These are phyloP conservation scores for Ceratobasidium theobromae DNA, from an alignment of 1,284 basidiomycete species.

Conservation along the genomic window DNA sequence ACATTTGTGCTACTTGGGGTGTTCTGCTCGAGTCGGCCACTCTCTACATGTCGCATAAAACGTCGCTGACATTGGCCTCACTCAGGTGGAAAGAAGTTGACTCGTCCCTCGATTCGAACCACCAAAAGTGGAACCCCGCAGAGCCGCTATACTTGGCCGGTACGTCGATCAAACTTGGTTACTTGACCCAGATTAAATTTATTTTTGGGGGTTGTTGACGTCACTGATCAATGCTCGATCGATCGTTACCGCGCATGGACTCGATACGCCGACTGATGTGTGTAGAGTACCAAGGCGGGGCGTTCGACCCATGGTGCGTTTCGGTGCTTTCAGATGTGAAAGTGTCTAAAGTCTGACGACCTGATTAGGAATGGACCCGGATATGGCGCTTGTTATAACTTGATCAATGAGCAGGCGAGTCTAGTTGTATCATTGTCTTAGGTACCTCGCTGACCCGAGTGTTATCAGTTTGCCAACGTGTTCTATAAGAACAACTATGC, in stretches of 20 bases:
- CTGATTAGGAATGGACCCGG: conserved; percentile 29
- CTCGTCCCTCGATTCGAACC: conserved; percentile 4
- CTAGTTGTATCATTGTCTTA: conserved; percentile 19
- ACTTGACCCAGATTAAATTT: neutral
- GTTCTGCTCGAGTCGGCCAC: too few species aligned
- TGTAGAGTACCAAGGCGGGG: conserved; percentile 24
- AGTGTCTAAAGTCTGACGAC: too few species aligned
- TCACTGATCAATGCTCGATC: neutral
- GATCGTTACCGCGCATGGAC: neutral
- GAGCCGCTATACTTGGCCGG: conserved; percentile 28
- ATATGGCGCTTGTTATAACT: conserved; percentile 19
- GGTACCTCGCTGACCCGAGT: neutral
- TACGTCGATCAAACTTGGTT: neutral
- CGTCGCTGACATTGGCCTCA: neutral
- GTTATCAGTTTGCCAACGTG: conserved; percentile 26
- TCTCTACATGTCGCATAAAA: neutral
- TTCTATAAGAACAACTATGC: conserved; percentile 47
- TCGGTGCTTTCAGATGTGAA: neutral
- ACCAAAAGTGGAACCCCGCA: conserved; percentile 14
- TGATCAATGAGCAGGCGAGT: conserved; percentile 21
- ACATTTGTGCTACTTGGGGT: too few species aligned
- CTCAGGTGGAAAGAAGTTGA: conserved; percentile 25
- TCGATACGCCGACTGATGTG: neutral
- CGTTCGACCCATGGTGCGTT: conserved; percentile 30
- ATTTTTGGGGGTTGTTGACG: neutral